phyloP scores from a whole-genome alignment of 805 yeast genomes.

The Myxozyma geophila region DNA sequence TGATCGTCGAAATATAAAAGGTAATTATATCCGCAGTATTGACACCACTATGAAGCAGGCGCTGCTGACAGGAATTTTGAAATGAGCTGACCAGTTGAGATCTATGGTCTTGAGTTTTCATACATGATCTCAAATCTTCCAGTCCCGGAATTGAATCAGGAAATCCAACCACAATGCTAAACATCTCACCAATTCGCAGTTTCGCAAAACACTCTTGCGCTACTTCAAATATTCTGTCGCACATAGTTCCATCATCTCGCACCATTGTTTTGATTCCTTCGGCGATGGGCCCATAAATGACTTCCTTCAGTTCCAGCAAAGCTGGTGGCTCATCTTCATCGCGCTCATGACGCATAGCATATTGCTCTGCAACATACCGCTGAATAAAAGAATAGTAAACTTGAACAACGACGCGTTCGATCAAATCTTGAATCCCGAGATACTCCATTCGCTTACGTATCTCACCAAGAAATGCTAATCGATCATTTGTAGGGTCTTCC shows the following conservation, averaged over 20 bases:
- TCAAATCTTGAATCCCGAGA: conserved; percentile 15
- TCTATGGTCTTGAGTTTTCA: conserved; percentile 56
- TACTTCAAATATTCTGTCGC: conserved; percentile 17
- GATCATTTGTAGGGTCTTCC: neutral
- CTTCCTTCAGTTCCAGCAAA: conserved; percentile 9
- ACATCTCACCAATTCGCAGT: conserved; percentile 56
- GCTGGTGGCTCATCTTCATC: conserved; percentile 22
- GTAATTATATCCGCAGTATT: conserved; percentile 74
- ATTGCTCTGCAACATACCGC: conserved; percentile 13
- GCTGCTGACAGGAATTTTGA: conserved; percentile 48
- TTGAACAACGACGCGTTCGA: conserved; percentile 26
- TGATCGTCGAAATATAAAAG: conserved; percentile 71
- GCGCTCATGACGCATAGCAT: conserved; percentile 21
- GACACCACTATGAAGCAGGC: conserved; percentile 77
- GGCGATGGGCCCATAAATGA: conserved; percentile 18
- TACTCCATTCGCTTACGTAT: conserved; percentile 5
- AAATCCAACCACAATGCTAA: conserved; percentile 57
- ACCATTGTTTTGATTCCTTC: conserved; percentile 12
- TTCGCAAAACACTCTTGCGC: conserved; percentile 25
- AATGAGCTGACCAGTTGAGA: conserved; percentile 57
- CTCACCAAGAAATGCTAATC: conserved; percentile 2
- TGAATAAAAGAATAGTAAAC: conserved; percentile 25
- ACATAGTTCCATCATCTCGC: conserved; percentile 9
- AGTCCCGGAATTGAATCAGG: conserved; percentile 61
- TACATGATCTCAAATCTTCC: conserved; percentile 59